Percentiles rank a stretch among this genome's conserved stretches.
Evolutionary conservation across 2,329 filamentous ascomycete genomes (phyloP).

Genomic region (Penicillium sp.): DNA sequence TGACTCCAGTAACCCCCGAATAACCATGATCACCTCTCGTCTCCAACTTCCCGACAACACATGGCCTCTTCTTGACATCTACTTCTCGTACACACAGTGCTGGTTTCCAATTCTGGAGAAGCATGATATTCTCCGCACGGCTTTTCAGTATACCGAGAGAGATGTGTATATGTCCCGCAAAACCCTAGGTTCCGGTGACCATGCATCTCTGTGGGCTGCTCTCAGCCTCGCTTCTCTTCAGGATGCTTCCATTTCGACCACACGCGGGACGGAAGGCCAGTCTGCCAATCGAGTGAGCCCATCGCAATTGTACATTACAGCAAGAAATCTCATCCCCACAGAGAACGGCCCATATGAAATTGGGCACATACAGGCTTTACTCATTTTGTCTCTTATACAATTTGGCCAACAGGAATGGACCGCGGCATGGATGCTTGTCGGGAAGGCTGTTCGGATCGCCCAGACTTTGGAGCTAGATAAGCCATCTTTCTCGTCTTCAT

Average conservation of each 20-base stretch:
- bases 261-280: slow-evolving; percentile 15
- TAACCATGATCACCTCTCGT: slow-evolving; percentile 29
- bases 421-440: slow-evolving; percentile 59
- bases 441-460: slow-evolving; percentile 54
- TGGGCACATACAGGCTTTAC: slow-evolving; percentile 51
- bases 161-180: slow-evolving; percentile 20
- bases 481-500: slow-evolving; percentile 46
- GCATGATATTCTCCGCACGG: slow-evolving; percentile 54
- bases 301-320: slow-evolving; percentile 43
- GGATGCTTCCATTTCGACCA: slow-evolving; percentile 34
- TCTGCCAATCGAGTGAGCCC: slow-evolving; percentile 14
- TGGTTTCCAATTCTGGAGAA: slow-evolving; percentile 72
- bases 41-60: slow-evolving; percentile 47
- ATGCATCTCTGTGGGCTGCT: slow-evolving; percentile 57
- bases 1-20: slow-evolving; percentile 7
- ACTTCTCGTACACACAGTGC: slow-evolving; percentile 68
- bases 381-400: slow-evolving; percentile 58
- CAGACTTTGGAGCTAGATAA: slow-evolving; percentile 24
- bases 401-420: slow-evolving; percentile 54
- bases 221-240: slow-evolving; percentile 55
- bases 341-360: slow-evolving; percentile 45
- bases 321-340: slow-evolving; percentile 42
- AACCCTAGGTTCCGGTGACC: slow-evolving; percentile 40
- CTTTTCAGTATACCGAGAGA: slow-evolving; percentile 30
- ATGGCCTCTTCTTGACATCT: slow-evolving; percentile 59